Percentiles rank a stretch among this genome's conserved stretches.
phyloP scores from a whole-genome alignment of 1,139 yeast genomes.

The Saccharomyces hybrid region DNA sequence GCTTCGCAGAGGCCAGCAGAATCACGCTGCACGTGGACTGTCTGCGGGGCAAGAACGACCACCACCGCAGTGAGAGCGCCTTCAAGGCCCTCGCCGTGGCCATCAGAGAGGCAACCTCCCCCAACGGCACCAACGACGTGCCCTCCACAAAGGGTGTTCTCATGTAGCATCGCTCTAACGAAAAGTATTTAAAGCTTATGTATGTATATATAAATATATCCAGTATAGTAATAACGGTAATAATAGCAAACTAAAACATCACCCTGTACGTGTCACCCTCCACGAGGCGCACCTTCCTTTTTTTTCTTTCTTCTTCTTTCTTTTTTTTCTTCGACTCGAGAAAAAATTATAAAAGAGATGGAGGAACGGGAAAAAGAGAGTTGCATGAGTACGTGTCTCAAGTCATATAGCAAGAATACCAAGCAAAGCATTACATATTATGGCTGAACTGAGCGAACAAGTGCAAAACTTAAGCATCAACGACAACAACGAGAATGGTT shows the following conservation, averaged over 20 bases:
- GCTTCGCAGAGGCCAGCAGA: slow-evolving; percentile 88
- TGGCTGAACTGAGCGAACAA: slow-evolving; percentile 41
- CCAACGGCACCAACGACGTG: slow-evolving; percentile 81
- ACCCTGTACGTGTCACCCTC: neutral
- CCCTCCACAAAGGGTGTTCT: slow-evolving; percentile 96
- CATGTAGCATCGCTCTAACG: slow-evolving; percentile 15
- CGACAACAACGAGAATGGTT: slow-evolving; percentile 31
- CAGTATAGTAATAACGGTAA: neutral
- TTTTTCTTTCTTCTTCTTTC: slow-evolving; percentile 4
- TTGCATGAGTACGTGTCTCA: slow-evolving; percentile 12
- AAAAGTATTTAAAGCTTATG: neutral
- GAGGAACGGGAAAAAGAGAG: slow-evolving; percentile 17
- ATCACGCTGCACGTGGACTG: slow-evolving; percentile 93
- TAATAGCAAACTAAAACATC: neutral
- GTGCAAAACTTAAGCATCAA: slow-evolving; percentile 39
- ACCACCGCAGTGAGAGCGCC: slow-evolving; percentile 92
- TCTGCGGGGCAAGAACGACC: slow-evolving; percentile 87
- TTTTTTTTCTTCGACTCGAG: slow-evolving; percentile 1
- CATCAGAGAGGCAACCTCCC: slow-evolving; percentile 72
- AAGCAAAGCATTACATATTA: slow-evolving; percentile 16
- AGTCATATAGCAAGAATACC: neutral
- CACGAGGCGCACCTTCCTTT: slow-evolving; percentile 1
- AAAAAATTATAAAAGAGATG: slow-evolving; percentile 9
- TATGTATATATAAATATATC: neutral
- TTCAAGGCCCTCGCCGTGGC: slow-evolving; percentile 95